Conservation (phyloP, 2,329 filamentous ascomycete species). For the Alternaria conjuncta region DNA sequence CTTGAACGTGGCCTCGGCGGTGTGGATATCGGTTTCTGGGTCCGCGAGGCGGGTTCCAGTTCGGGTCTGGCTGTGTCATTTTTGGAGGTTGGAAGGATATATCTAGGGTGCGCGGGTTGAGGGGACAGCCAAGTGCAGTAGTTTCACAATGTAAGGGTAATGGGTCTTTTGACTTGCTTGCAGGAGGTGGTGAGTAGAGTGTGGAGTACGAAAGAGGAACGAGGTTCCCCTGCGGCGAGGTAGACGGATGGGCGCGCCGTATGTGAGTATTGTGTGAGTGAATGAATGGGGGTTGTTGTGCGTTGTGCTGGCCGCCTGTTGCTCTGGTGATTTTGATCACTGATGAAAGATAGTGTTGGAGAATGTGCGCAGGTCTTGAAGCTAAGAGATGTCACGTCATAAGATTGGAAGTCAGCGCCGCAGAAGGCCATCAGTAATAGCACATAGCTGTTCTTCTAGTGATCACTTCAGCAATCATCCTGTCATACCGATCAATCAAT, state of each 20-base stretch:
- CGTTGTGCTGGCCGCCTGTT: not conserved
- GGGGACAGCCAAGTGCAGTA: not conserved
- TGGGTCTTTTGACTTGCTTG: not conserved
- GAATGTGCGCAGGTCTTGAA: not conserved
- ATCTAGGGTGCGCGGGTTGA: not conserved
- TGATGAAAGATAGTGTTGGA: not conserved
- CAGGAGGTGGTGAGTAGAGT: too few species aligned
- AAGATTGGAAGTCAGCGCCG: not conserved
- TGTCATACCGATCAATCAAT: not conserved
- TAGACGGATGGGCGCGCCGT: not conserved
- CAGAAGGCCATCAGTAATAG: not conserved
- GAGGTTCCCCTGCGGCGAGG: not conserved
- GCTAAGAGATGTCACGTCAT: not conserved
- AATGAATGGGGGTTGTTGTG: not conserved
- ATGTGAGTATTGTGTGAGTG: not conserved
- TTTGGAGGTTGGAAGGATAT: not conserved
- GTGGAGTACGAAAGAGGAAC: not conserved
- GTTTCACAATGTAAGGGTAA: not conserved
- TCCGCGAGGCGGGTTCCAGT: not conserved
- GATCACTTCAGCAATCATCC: not conserved
- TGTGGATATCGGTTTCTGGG: not conserved
- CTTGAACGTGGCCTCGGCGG: not conserved
- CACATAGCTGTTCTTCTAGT: not conserved
- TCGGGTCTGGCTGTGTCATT: not conserved
- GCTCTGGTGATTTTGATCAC: not conserved